Evolutionary conservation across 192 early-diverging fungal species (phyloP), one percentile per base, ranked within the genome.

Genomic region (Coemansia sp.): DNA sequence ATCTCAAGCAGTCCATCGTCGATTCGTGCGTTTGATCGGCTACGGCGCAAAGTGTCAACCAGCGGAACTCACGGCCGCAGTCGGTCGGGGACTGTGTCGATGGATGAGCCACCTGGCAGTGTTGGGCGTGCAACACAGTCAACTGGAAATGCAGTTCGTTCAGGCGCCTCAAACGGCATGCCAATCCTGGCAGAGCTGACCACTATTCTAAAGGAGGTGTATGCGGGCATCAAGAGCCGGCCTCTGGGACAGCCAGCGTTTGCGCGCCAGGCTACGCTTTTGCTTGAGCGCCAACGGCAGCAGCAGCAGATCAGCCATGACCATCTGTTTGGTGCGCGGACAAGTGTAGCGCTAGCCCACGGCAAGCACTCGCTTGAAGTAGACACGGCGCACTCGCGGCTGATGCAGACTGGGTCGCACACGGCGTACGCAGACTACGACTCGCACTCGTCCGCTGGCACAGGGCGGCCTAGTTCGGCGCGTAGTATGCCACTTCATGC

Each of bases 21-120:
- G 38, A 55, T 71, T 40, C 71, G 77, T 4, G 77, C 77, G 4
- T 74, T 80, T 17, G 77, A 80, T 51, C 64, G 77, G 12, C 72
- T 80, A 50, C 77, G 77, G 23, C 77, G 77, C 65, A 80, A 80
- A 56, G 77, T 80, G 38, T 80, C 77, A 18, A 80, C 77, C 12
- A 74, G 50, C 31, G 72, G 77, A 20, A 51, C 77, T 2, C 77
- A 79, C 21, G 31, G 23, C 34, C 76, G 76, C 5, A 73, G 68
- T 23, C 71, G 71, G 6, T 79, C 76, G 23, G 71, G 71, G 3
- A 74, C 67, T 0, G 26, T 63, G 58, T 68, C 77, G 53, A 67
- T 74, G 62, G 77, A 80, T 10, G 76, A 79, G 36, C 49, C 71
- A 8, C 61, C 74, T 11, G 25, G 53, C 21, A 46, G 15, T 5